A percentile compares a stretch with the other conserved stretches of the same genome.
Conservation (phyloP, 2,329 filamentous ascomycete genomes). For the Hypoxylon sp. region DNA sequence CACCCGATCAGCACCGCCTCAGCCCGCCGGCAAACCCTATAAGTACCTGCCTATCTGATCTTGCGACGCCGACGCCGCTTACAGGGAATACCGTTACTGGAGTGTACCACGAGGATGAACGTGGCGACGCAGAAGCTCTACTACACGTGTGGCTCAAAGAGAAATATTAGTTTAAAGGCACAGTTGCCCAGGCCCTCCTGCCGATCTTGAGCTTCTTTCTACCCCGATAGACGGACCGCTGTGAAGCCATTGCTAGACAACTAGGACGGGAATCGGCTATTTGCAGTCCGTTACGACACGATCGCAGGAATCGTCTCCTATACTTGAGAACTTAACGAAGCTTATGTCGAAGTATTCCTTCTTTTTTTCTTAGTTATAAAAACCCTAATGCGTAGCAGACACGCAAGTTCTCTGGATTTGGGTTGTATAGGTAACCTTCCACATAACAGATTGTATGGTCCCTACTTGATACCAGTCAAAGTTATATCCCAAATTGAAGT, state of each 20-base stretch:
- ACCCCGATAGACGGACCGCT: not conserved
- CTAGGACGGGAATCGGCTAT: not conserved
- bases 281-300: not conserved
- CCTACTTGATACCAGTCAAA: not conserved
- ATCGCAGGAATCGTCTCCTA: not conserved
- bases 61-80: constrained; percentile 5
- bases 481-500: not conserved
- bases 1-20: constrained; percentile 11
- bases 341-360: constrained; percentile 7
- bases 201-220: not conserved
- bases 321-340: constrained; percentile 10
- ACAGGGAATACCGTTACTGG: constrained; percentile 3
- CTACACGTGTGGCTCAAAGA: not conserved
- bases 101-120: constrained; percentile 6
- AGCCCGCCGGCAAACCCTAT: not conserved
- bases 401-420: no score
- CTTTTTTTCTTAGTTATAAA: not conserved
- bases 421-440: no score
- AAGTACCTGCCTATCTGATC: constrained; percentile 35
- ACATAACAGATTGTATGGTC: no score
- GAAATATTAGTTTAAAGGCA: not conserved
- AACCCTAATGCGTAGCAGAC: no score
- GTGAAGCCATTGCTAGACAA: not conserved
- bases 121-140: constrained; percentile 11
- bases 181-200: not conserved